These are phyloP conservation scores for Ocimum tenuiflorum DNA, from an alignment of 257 asterid species.

Conservation along the genomic window DNA sequence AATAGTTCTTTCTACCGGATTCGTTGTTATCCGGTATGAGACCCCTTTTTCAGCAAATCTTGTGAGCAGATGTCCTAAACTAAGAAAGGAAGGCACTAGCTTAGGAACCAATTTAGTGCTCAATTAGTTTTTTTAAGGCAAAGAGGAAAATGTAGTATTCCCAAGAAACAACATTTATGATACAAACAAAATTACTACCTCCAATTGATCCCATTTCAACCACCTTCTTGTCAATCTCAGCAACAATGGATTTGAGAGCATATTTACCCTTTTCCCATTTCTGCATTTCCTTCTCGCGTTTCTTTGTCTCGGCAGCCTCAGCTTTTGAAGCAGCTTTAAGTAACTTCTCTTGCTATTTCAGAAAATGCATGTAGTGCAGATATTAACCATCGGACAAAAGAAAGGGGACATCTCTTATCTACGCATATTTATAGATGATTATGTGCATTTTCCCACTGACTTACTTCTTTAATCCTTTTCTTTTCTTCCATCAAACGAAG, in stretches of 20 bases:
- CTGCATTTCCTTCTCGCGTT: conserved; percentile 61
- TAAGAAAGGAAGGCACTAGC: conserved; percentile 26
- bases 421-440: background rate
- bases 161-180: conserved; percentile 3
- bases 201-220: conserved; percentile 77
- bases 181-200: conserved; percentile 39
- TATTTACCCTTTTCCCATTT: conserved; percentile 89
- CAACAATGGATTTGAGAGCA: conserved; percentile 77
- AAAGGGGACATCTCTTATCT: background rate
- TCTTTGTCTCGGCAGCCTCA: conserved; percentile 77
- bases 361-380: conserved; percentile 19
- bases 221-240: conserved; percentile 74
- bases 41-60: conserved; percentile 78
- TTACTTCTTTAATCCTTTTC: conserved; percentile 71
- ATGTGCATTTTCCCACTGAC: conserved; percentile 15
- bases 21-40: conserved; percentile 64
- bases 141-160: background rate
- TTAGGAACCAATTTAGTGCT: conserved; percentile 23
- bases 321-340: conserved; percentile 75
- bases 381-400: conserved; percentile 1
- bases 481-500: conserved; percentile 67
- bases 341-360: conserved; percentile 66
- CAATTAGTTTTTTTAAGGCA: background rate
- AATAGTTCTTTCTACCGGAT: conserved; percentile 68
- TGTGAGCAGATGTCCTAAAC: conserved; percentile 73